Base-by-base conservation (phyloP, 2,329 filamentous ascomycete species). In the Bipolaris gigantea region DNA sequence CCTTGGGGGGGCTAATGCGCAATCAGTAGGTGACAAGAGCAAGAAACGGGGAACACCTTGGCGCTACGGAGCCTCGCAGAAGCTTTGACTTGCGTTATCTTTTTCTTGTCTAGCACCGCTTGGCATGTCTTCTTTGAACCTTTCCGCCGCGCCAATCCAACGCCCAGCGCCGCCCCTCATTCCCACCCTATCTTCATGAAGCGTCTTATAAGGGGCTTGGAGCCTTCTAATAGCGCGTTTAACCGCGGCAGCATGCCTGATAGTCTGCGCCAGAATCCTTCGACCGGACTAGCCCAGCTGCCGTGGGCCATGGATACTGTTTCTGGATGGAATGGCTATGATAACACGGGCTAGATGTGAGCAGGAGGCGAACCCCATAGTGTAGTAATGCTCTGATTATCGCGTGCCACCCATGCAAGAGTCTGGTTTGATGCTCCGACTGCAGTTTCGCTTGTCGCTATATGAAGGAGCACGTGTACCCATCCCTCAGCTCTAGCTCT, bases 61-160 rank as follows among this genome's bases (percentile, higher is more conserved):
- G 48, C 52, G 11, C 30, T 35, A 18, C 32, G 23, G 18, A 38
- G 32, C 36, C 57, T 18, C 39, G 41, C 41, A 48, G 57, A 64
- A 65, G 53, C 53, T 61, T 59, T 41, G 32, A 52, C 49, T 42
- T 47, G n/a, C 19, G 55, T 59, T 60, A 60, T 65, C 61, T 61
- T 53, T 62, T 58, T 46, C 41, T 55, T 51, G 18, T 54, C 60
- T 66, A 60, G 55, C 61, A 50, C 40, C 16, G 10, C 62, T 65
- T 65, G 61, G 62, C 59, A 51, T 48, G 30, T 61, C 62, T 60
- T 60, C 58, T 64, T 53, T 50, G 55, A 61, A 64, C 50, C 42
- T 48, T 40, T 58, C 53, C 42, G 59, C 58, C 51, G 50, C 50
- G 43, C 33, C 38, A 45, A 50, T 56, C 50, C 51, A 48, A 49